phyloP scores from a whole-genome alignment of 164 flowering plant genomes.

The grape (Vitis vinifera) region ASM3070453v1 NC_081813.1:8800001-8800500 shows the following conservation, averaged over 20 bases:
- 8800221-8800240: conserved; percentile 82
- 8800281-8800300: conserved; percentile 8
- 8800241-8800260: conserved; percentile 89
- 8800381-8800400: not conserved
- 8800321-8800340: not conserved
- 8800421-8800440: not conserved
- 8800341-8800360: too few relatives aligned
- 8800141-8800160: conserved; percentile 46
- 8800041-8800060: too few relatives aligned
- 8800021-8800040: too few relatives aligned
- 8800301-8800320: not conserved
- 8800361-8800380: too few relatives aligned
- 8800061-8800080: too few relatives aligned
- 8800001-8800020: too few relatives aligned
- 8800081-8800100: too few relatives aligned
- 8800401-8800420: not conserved
- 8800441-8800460: not conserved
- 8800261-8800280: conserved; percentile 51
- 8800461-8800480: not conserved
- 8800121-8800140: not conserved
- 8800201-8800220: conserved; percentile 99
- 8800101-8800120: not conserved
- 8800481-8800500: not conserved
- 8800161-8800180: conserved; percentile 95
- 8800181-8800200: conserved; percentile 86